Evolutionary conservation across 73 alveolate species (phyloP), one percentile per base, ranked within the genome.

Genomic region (Durusdinium trenchii): DNA sequence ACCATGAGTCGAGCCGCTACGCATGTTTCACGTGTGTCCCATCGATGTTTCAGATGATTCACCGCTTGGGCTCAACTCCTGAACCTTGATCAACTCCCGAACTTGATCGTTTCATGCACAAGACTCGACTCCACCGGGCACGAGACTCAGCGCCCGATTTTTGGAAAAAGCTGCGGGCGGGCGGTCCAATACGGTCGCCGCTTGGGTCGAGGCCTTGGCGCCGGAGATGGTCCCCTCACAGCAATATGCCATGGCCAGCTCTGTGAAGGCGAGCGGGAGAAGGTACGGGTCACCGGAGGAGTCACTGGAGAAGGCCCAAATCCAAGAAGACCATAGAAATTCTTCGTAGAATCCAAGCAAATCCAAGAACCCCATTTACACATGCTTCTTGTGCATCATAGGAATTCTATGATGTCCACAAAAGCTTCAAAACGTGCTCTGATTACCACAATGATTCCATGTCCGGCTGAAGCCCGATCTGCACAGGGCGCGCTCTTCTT

Each of bases 241-340:
- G 71, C 95, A 87, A 47, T 87, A 87, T 62, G 67, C 95, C 95
- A 87, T 87, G 95, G 95, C 95, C 51, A 62, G 86, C 75, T 28
- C 95, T 9, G 95, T 87, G 46, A 87, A 87, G 95, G 95, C 62
- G 52, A n/a, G n/a, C n/a, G n/a, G n/a, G n/a, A n/a, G n/a, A n/a
- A n/a, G n/a, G n/a, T n/a, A n/a, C n/a, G n/a, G n/a, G n/a, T n/a
- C n/a, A n/a, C n/a, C n/a, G n/a, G n/a, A n/a, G n/a, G n/a, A n/a
- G n/a, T n/a, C n/a, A n/a, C n/a, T n/a, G n/a, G n/a, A n/a, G n/a
- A n/a, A n/a, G n/a, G n/a, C n/a, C n/a, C n/a, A n/a, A n/a, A n/a
- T n/a, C n/a, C n/a, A n/a, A n/a, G n/a, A n/a, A n/a, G n/a, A n/a
- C n/a, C n/a, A n/a, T n/a, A n/a, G n/a, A n/a, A n/a, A n/a, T n/a